Percentiles rank a stretch among this genome's conserved stretches.
These are phyloP conservation scores for Psophocarpus tetragonolobus DNA, from an alignment of 306 rosid species.

Conservation along the genomic window DNA sequence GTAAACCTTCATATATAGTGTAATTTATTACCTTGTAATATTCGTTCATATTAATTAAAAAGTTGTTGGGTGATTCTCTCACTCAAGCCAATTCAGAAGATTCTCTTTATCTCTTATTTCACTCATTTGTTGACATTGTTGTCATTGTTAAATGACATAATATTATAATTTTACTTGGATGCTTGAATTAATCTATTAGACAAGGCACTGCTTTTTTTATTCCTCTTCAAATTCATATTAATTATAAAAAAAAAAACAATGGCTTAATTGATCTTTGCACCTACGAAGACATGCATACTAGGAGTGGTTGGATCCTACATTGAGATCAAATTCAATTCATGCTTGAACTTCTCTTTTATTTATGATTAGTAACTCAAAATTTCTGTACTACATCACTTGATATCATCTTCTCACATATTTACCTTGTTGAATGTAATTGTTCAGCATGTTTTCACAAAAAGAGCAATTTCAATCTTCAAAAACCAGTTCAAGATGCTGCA, in stretches of 20 bases:
- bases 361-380: background rate
- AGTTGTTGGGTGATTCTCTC: background rate
- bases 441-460: slow-evolving; percentile 63
- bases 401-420: background rate
- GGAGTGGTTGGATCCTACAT: background rate
- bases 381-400: background rate
- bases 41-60: background rate
- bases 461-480: slow-evolving; percentile 42
- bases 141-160: background rate
- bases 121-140: background rate
- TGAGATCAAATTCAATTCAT: background rate
- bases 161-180: background rate
- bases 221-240: background rate
- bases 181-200: background rate
- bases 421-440: slow-evolving; percentile 45
- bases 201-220: background rate
- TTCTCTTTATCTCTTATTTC: background rate
- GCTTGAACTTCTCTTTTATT: background rate
- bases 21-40: background rate
- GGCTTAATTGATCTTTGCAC: background rate
- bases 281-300: background rate
- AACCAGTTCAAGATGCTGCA: slow-evolving; percentile 27
- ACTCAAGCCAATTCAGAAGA: background rate
- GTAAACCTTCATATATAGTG: background rate
- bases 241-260: background rate